Percentiles rank a stretch among this genome's conserved stretches.
These are phyloP conservation scores for Pelargonium fulgidum DNA, from an alignment of 441 rosid species.

Conservation along the genomic window DNA sequence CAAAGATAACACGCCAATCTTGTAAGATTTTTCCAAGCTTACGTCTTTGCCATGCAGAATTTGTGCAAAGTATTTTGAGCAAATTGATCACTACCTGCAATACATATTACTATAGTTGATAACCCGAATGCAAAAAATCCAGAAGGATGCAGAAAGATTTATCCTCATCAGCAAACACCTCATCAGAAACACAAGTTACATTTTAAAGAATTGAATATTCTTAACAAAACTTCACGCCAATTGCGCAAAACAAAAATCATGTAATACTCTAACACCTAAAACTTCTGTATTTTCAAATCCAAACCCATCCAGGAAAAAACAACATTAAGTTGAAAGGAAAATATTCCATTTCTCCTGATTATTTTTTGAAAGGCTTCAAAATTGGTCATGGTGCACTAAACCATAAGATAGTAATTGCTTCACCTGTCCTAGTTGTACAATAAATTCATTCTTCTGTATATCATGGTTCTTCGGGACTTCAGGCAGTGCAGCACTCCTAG, in stretches of 20 bases:
- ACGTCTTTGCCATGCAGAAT: constrained; percentile 98
- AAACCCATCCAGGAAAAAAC: background rate
- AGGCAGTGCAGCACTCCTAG: constrained; percentile 61
- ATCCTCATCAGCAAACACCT: background rate
- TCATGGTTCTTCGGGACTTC: constrained; percentile 60
- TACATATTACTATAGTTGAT: constrained; percentile 21
- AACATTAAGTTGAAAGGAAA: background rate
- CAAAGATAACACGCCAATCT: constrained; percentile 80
- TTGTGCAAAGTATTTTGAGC: constrained; percentile 86
- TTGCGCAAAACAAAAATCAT: background rate
- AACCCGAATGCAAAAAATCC: constrained; percentile 13
- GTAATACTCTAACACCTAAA: background rate
- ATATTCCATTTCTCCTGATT: background rate
- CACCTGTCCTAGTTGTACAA: constrained; percentile 77
- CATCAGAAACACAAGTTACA: constrained; percentile 9
- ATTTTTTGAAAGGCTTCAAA: background rate
- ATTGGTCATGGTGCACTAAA: background rate
- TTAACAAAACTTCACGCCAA: background rate
- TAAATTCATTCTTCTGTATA: constrained; percentile 62
- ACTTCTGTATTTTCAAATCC: background rate
- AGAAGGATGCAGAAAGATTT: constrained; percentile 11
- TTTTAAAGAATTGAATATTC: background rate
- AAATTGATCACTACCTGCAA: constrained; percentile 84
- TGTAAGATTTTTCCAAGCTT: constrained; percentile 90
- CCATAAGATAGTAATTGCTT: constrained; percentile 17